Conservation (phyloP, 2,329 filamentous ascomycete species). For the Tolypocladium amazonense region DNA sequence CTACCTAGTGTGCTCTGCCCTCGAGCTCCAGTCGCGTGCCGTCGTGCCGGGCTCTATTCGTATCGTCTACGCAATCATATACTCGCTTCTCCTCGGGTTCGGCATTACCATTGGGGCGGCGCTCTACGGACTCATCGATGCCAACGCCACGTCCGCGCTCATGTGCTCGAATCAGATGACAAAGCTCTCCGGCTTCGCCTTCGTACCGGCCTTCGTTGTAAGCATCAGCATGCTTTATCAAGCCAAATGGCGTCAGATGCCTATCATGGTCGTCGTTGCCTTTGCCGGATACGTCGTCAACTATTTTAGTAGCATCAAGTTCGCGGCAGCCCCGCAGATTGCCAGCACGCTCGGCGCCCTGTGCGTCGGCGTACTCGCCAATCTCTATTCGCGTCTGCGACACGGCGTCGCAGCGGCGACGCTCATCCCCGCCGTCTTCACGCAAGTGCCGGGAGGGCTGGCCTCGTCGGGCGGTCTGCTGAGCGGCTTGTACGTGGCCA, state of each 20-base stretch:
- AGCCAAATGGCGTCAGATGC: conserved; percentile 71
- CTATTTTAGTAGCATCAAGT: conserved; percentile 57
- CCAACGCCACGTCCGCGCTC: conserved; percentile 33
- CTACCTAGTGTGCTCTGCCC: conserved; percentile 27
- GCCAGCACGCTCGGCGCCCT: conserved; percentile 69
- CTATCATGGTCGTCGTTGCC: conserved; percentile 65
- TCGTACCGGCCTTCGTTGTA: conserved; percentile 63
- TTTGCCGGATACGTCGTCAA: conserved; percentile 67
- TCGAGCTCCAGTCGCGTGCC: conserved; percentile 60
- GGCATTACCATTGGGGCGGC: conserved; percentile 59
- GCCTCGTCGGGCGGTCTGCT: conserved; percentile 35
- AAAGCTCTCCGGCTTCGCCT: conserved; percentile 47
- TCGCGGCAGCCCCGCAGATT: conserved; percentile 61
- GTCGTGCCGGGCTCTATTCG: conserved; percentile 62
- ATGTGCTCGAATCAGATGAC: conserved; percentile 33
- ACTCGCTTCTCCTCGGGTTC: conserved; percentile 62
- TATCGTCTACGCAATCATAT: conserved; percentile 66
- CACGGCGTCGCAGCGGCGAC: conserved; percentile 40
- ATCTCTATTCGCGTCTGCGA: conserved; percentile 56
- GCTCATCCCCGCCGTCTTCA: conserved; percentile 36
- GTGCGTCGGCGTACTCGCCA: conserved; percentile 65
- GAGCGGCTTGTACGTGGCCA: conserved; percentile 33
- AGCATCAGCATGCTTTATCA: conserved; percentile 70
- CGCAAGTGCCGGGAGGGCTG: conserved; percentile 36
- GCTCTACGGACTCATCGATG: conserved; percentile 51